Conservation (phyloP, 192 early-diverging fungal genomes). For the Dissophora ornata region DNA sequence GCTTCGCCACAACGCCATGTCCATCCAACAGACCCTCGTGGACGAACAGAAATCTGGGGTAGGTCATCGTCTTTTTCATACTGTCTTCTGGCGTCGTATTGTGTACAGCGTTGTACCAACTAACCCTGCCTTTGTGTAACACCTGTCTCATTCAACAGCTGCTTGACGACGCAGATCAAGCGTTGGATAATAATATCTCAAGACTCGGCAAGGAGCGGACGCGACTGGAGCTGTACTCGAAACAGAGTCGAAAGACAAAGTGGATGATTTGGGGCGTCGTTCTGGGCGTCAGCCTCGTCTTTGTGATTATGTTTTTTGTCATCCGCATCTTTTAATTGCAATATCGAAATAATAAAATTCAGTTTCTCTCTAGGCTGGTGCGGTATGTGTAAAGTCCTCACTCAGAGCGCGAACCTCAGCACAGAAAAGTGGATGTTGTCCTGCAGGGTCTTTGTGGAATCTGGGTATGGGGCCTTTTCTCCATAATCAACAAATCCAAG, state of each 20-base stretch:
- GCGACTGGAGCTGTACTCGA: conserved; percentile 41
- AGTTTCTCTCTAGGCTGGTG: background rate
- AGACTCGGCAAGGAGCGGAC: conserved; percentile 40
- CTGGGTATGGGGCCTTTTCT: conserved; percentile 43
- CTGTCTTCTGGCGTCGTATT: background rate
- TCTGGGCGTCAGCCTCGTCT: conserved; percentile 39
- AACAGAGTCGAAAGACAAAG: conserved; percentile 52
- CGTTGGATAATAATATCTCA: conserved; percentile 43
- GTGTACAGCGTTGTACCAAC: too few species aligned
- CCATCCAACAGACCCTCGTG: conserved; percentile 39
- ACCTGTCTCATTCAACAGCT: conserved; percentile 5
- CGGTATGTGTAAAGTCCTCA: background rate
- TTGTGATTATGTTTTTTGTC: conserved; percentile 53
- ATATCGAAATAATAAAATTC: too few species aligned
- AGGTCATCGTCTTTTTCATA: background rate
- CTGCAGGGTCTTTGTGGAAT: conserved; percentile 15
- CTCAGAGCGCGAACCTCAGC: conserved; percentile 10
- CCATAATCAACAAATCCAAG: conserved; percentile 57
- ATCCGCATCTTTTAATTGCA: conserved; percentile 44
- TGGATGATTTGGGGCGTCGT: conserved; percentile 55
- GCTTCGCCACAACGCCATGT: conserved; percentile 41
- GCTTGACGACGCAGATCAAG: conserved; percentile 42
- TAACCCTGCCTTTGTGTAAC: background rate
- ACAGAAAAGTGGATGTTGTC: conserved; percentile 50
- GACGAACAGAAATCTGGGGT: conserved; percentile 41